phyloP scores from a whole-genome alignment of 805 yeast species.

The Candida nitratophila region DNA sequence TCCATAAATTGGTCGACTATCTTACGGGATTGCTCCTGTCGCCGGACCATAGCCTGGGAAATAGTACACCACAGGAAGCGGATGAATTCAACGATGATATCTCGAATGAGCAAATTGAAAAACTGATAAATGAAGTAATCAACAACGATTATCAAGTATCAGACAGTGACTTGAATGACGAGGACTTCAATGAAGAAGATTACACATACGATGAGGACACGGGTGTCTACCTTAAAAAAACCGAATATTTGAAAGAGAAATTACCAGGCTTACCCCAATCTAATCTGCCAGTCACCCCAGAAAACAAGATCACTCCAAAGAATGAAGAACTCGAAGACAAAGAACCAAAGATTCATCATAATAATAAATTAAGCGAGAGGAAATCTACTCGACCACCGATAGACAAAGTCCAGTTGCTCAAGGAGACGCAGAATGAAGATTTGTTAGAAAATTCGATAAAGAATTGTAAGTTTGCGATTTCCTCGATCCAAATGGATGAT shows the following conservation, averaged over 20 bases:
- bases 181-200: background rate
- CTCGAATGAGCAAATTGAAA: constrained; percentile 13
- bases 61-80: no score
- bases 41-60: no score
- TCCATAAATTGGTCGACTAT: constrained; percentile 6
- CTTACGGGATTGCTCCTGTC: background rate
- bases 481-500: constrained; percentile 69
- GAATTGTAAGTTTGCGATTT: constrained; percentile 64
- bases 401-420: constrained; percentile 12
- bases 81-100: no score
- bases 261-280: background rate
- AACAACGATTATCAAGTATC: constrained; percentile 6
- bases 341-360: background rate
- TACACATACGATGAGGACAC: background rate
- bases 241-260: background rate
- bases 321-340: no score
- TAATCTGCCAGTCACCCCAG: no score
- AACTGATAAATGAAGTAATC: constrained; percentile 12
- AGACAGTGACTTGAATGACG: constrained; percentile 4
- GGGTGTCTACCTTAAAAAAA: background rate
- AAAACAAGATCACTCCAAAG: no score
- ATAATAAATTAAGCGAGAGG: background rate
- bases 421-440: constrained; percentile 22
- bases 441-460: constrained; percentile 41
- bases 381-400: background rate